These are phyloP conservation scores for Nematocida minor DNA, from an alignment of 371 early-diverging fungal species.

Conservation along the genomic window DNA sequence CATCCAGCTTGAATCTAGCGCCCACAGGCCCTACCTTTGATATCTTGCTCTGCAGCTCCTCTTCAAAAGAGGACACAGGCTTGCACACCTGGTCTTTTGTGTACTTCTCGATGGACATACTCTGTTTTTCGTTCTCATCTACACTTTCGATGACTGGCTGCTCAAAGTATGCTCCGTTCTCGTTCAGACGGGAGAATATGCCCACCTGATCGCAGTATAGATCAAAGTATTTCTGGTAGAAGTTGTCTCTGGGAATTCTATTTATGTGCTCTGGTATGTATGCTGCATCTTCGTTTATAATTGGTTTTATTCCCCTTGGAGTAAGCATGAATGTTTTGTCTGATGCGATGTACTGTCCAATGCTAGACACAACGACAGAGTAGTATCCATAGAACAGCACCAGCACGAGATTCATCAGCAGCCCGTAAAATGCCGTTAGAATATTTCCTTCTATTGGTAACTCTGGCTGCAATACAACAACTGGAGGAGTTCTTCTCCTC, in stretches of 20 bases:
- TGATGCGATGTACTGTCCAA: not conserved
- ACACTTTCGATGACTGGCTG: not conserved
- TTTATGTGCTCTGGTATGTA: not conserved
- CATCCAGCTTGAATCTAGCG: not conserved
- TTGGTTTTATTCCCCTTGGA: not conserved
- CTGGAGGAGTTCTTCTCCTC: not conserved
- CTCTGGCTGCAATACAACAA: not conserved
- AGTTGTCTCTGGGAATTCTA: not conserved
- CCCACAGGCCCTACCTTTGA: not conserved
- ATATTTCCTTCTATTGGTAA: not conserved
- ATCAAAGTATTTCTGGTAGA: constrained; percentile 27
- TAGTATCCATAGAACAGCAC: not conserved
- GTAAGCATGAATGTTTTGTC: not conserved
- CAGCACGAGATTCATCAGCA: not conserved
- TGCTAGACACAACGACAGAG: not conserved
- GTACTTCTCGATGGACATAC: not conserved
- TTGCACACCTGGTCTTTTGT: not conserved
- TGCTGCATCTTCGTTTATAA: not conserved
- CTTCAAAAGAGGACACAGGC: not conserved
- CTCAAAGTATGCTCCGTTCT: not conserved
- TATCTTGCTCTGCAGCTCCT: not conserved
- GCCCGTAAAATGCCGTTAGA: not conserved
- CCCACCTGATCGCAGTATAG: constrained; percentile 22
- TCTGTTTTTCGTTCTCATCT: not conserved
- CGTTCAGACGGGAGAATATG: not conserved